Evolutionary conservation across 2,329 filamentous ascomycete genomes (phyloP).

Genomic region (Lojkania enalia): DNA sequence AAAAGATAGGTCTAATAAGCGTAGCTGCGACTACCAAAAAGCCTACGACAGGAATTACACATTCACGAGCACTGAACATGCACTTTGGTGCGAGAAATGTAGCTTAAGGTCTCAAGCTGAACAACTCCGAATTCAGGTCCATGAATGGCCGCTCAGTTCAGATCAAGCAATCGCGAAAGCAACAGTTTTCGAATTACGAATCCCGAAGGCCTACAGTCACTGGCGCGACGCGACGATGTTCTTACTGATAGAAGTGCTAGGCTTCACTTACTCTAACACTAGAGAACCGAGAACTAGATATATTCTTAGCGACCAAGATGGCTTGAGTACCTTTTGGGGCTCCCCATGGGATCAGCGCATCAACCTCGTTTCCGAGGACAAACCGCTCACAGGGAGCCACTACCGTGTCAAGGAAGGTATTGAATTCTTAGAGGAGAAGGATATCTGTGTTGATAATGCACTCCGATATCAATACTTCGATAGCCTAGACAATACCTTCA

Average conservation of each 20-base stretch:
- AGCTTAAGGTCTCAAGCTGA: background rate
- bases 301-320: slow-evolving; percentile 18
- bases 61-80: too few species aligned
- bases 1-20: too few species aligned
- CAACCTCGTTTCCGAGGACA: slow-evolving; percentile 41
- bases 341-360: too few species aligned
- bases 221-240: slow-evolving; percentile 58
- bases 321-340: slow-evolving; percentile 10
- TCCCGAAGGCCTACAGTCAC: slow-evolving; percentile 45
- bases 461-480: slow-evolving; percentile 46
- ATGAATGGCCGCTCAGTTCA: slow-evolving; percentile 61
- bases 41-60: too few species aligned
- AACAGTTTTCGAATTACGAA: slow-evolving; percentile 57
- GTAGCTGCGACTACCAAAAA: too few species aligned
- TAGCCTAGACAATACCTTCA: slow-evolving; percentile 18
- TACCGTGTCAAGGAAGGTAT: too few species aligned
- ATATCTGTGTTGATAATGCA: too few species aligned
- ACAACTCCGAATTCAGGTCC: slow-evolving; percentile 48
- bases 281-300: slow-evolving; percentile 5
- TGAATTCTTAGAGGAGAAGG: too few species aligned
- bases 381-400: slow-evolving; percentile 45
- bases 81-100: background rate
- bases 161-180: slow-evolving; percentile 43
- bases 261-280: slow-evolving; percentile 13
- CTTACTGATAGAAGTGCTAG: slow-evolving; percentile 49